Base-by-base conservation (phyloP, 2,329 filamentous ascomycete species). In the Cytospora mali region DNA sequence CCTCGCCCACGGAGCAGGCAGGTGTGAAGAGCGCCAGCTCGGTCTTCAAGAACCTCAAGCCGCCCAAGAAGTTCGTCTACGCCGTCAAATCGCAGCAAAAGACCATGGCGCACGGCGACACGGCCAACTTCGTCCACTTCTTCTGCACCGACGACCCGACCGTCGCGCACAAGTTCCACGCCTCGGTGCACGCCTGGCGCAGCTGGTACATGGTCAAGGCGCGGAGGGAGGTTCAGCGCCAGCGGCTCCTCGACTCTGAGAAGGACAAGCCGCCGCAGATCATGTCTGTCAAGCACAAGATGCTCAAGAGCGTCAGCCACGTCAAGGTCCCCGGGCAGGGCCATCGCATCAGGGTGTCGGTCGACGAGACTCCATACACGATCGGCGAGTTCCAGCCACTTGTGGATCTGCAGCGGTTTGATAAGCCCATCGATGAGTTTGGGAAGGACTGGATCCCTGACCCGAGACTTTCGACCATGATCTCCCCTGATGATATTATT, bases 21-120 rank as follows among this genome's bases (percentile, higher is more conserved):
- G 87, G 92, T 68, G 77, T 87, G 66, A 81, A 85, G 42, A 39
- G 39, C 16, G 23, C 39, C 5, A 31, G 25, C 16, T 54, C 28
- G 39, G 28, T 57, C 13, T 27, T 48, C n/a, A 90, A 89, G 70
- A 83, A 86, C 66, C 81, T 97, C 58, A 93, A 89, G 70, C 89
- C 93, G 0, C 94, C 94, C 0, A 96, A 95, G 75, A 90, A 88
- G 71, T 83, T 88, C 68, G 96, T 92, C 76, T 94, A 91, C 70
- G 93, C 92, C 0, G 83, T 98, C 69, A 97, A 97, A 76, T 96
- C 91, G 69, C 93, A 97, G 77, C 89, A 97, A 72, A 96, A 94
- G 75, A 89, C 89, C 0, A 87, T 85, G 62, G 88, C 96, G 70
- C 97, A 97, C 71, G 78, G 92, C 59, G 88, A 89, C 59, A 90